A percentile compares a stretch with the other conserved stretches of the same genome.
Conservation (phyloP, 164 flowering plant species). For the Macadamia integrifolia region DNA sequence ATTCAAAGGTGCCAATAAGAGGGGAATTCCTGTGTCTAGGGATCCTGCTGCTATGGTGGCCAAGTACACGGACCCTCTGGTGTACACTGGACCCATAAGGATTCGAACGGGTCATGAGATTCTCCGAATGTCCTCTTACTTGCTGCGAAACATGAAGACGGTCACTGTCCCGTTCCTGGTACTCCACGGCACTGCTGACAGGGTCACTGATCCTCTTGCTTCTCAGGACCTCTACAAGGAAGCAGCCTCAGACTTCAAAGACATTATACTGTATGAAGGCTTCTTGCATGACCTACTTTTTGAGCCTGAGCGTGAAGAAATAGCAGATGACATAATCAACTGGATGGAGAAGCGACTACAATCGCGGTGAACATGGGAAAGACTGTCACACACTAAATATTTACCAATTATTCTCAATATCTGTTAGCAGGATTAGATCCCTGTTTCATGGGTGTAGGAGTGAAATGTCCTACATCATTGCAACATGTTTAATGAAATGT, state of each 20-base stretch:
- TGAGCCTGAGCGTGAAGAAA: background rate
- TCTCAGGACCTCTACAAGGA: constrained; percentile 56
- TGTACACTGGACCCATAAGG: constrained; percentile 70
- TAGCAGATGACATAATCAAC: constrained; percentile 8
- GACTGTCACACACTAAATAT: background rate
- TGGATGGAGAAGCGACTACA: background rate
- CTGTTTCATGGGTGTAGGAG: too few relatives aligned
- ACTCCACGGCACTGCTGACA: constrained; percentile 46
- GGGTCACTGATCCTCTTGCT: constrained; percentile 68
- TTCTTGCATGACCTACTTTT: constrained; percentile 17
- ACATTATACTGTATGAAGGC: constrained; percentile 68
- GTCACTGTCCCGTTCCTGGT: constrained; percentile 41
- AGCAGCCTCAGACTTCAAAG: constrained; percentile 55
- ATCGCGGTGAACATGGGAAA: background rate
- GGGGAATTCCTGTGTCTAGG: constrained; percentile 71
- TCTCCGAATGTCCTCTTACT: constrained; percentile 49
- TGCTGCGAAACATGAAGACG: constrained; percentile 52
- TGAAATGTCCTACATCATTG: too few relatives aligned
- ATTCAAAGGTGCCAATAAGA: constrained; percentile 74
- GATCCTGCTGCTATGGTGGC: constrained; percentile 66
- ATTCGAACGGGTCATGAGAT: constrained; percentile 77
- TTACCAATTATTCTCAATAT: background rate
- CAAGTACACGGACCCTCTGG: constrained; percentile 71
- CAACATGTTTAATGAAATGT: too few relatives aligned
- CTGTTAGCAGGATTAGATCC: too few relatives aligned